These are phyloP conservation scores for Tetrapisispora nanseiensis DNA, from an alignment of 805 yeast genomes.

Conservation along the genomic window DNA sequence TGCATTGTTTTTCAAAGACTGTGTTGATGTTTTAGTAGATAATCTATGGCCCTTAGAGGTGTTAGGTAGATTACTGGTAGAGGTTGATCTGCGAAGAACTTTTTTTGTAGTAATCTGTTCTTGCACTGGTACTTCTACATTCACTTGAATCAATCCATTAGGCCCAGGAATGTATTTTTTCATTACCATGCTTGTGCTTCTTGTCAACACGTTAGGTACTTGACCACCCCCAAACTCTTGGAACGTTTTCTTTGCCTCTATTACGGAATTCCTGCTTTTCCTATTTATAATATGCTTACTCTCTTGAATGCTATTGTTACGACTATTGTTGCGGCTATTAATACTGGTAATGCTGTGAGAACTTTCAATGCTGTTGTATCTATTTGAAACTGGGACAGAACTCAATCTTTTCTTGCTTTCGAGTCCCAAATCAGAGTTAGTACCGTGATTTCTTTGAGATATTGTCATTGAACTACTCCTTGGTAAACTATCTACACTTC, in stretches of 20 bases:
- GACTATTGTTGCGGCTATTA: not conserved
- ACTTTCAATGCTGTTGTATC: slow-evolving; percentile 2
- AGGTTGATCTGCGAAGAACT: slow-evolving; percentile 10
- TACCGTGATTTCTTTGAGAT: not conserved
- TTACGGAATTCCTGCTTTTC: not conserved
- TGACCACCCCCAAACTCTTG: slow-evolving; percentile 28
- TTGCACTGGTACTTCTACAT: slow-evolving; percentile 46
- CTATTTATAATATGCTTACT: not conserved
- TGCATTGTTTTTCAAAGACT: slow-evolving; percentile 3
- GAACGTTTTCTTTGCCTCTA: slow-evolving; percentile 26
- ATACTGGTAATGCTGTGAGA: not conserved
- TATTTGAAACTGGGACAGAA: not conserved
- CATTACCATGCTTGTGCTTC: slow-evolving; percentile 34
- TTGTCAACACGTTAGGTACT: slow-evolving; percentile 8
- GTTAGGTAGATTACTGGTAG: slow-evolving; percentile 5
- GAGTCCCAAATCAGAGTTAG: slow-evolving; percentile 12
- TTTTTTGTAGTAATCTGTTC: not conserved
- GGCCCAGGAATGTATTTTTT: slow-evolving; percentile 69
- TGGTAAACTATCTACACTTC: slow-evolving; percentile 3
- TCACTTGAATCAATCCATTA: slow-evolving; percentile 52
- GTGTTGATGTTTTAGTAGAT: slow-evolving; percentile 8
- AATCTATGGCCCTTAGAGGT: not conserved
- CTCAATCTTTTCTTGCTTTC: slow-evolving; percentile 5
- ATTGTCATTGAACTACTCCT: slow-evolving; percentile 5
- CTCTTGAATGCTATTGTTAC: not conserved